phyloP scores from a whole-genome alignment of 768 basidiomycete genomes.

The Lepiota subincarnata region DNA sequence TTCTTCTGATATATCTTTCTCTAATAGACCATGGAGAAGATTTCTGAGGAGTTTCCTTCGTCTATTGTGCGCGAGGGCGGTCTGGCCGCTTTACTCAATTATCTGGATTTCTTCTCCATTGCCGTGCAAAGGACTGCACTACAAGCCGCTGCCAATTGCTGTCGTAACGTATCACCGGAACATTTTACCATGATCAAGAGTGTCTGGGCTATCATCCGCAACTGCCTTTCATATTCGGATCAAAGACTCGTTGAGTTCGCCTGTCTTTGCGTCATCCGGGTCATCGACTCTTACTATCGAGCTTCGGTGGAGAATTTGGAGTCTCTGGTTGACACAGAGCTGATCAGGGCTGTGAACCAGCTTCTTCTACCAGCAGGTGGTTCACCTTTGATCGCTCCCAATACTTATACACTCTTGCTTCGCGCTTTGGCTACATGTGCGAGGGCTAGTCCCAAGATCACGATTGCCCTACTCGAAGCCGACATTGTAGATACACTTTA shows the following conservation, averaged over 20 bases:
- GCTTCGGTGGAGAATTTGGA: slow-evolving; percentile 84
- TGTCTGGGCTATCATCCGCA: slow-evolving; percentile 90
- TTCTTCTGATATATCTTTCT: slow-evolving; percentile 16
- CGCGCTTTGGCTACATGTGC: slow-evolving; percentile 87
- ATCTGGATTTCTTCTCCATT: slow-evolving; percentile 97
- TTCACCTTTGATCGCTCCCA: slow-evolving; percentile 78
- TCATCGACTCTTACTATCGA: slow-evolving; percentile 89
- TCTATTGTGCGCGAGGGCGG: slow-evolving; percentile 96
- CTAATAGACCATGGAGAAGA: slow-evolving; percentile 90
- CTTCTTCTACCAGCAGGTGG: slow-evolving; percentile 83
- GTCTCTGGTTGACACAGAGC: slow-evolving; percentile 71
- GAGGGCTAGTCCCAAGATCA: slow-evolving; percentile 82
- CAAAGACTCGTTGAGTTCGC: slow-evolving; percentile 98
- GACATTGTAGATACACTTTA: slow-evolving; percentile 91
- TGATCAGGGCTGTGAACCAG: slow-evolving; percentile 80
- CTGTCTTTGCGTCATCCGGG: slow-evolving; percentile 90
- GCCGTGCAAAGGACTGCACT: slow-evolving; percentile 95
- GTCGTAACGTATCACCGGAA: slow-evolving; percentile 86
- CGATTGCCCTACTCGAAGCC: slow-evolving; percentile 82
- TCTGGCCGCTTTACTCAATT: slow-evolving; percentile 86
- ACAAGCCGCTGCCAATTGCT: slow-evolving; percentile 96
- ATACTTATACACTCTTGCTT: slow-evolving; percentile 85
- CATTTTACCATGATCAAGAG: slow-evolving; percentile 86
- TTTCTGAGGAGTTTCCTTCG: slow-evolving; percentile 95
- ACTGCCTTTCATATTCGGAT: slow-evolving; percentile 88